Evolutionary conservation across 2,329 filamentous ascomycete species (phyloP), one percentile per base, ranked within the genome.

Genomic region (Leptographium procerum): DNA sequence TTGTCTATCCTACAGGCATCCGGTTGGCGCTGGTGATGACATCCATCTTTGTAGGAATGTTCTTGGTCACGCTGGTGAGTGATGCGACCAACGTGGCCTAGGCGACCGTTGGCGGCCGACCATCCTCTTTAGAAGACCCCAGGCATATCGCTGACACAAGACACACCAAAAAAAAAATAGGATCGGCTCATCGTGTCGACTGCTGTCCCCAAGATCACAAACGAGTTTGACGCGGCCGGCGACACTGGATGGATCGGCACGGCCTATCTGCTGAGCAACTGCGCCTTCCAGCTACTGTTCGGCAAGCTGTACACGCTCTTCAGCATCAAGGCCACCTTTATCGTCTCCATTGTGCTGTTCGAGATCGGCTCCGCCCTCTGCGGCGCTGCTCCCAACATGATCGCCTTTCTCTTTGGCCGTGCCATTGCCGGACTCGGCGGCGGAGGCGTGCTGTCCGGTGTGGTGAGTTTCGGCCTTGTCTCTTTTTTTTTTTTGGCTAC

Each of bases 261-360:
- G 26, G 60, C 63, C 22, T 65, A 62, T 59, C 53, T 62, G 53
- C 56, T 64, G 31, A 52, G 60, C 29, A 60, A 54, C 31, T 64
- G 61, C 50, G 58, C 64, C n/a, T 63, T 64, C 51, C 72, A 74
- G 64, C 69, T 74, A 26, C 60, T 71, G 47, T 75, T 71, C 52
- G 71, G 72, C 58, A 73, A 72, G 61, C 59, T 73, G 40, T 75
- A 73, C 62, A 69, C 65, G 51, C 71, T 73, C 63, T 72, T 68
- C 63, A 67, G 67, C 54, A 63, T 73, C 59, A 72, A 72, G 58
- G 52, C 53, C 22, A 62, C 66, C 57, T 71, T 70, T 72, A n/a
- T 36, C 60, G 28, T 62, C 66, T 40, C 66, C 73, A 40, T 22
- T 67, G 19, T 67, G 19, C 62, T 73, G 24, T 73, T 73, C 61